Conservation (phyloP, 129 eudicot species). For the Saussurea involucrata region DNA sequence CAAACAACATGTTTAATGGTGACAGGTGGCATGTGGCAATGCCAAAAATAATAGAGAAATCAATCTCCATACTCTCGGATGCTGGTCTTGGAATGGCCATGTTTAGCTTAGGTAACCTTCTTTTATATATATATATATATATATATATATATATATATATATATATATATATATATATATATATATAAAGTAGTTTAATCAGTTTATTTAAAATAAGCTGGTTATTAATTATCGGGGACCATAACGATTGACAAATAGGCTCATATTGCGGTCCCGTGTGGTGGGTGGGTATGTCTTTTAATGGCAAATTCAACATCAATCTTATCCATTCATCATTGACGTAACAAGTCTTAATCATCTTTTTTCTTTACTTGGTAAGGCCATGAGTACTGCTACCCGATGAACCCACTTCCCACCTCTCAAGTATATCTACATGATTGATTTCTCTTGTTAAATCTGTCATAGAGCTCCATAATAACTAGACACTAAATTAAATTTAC, state of each 20-base stretch:
- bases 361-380: background rate
- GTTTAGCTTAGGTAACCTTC: constrained; percentile 86
- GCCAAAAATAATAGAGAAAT: constrained; percentile 74
- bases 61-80: constrained; percentile 82
- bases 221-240: background rate
- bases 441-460: constrained; percentile 18
- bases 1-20: constrained; percentile 8
- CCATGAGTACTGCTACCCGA: too few species aligned
- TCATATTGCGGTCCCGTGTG: constrained; percentile 9
- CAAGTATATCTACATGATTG: too few species aligned
- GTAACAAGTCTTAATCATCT: background rate
- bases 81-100: constrained; percentile 99
- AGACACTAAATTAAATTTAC: background rate
- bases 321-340: constrained; percentile 13
- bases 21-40: constrained; percentile 83
- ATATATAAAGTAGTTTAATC: background rate
- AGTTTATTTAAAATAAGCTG: background rate
- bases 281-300: constrained; percentile 19
- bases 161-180: background rate
- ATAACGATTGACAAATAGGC: constrained; percentile 24
- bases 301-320: constrained; percentile 16
- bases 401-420: too few species aligned
- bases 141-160: too few species aligned
- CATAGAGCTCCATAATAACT: background rate
- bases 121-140: too few species aligned